Conservation (phyloP, 2,329 filamentous ascomycete genomes). For the Arthrobotrys conoides region DNA sequence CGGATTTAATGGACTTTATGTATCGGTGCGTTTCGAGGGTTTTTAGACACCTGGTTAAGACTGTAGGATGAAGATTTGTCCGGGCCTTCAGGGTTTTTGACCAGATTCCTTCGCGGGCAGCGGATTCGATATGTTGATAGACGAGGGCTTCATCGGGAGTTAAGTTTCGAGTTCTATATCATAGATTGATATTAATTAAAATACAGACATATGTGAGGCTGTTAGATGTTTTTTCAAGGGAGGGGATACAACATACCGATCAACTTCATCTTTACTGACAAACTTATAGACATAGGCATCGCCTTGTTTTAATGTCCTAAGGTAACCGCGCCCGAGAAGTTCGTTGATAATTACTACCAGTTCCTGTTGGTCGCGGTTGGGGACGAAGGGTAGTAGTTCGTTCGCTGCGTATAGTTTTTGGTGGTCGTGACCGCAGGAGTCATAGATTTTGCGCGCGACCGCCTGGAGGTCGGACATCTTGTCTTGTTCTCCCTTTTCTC, state of each 20-base stretch:
- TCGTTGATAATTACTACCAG: constrained; percentile 61
- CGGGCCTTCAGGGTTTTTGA: constrained; percentile 84
- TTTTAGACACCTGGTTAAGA: constrained; percentile 85
- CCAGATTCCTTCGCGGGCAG: constrained; percentile 90
- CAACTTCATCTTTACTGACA: constrained; percentile 62
- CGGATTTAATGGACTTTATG: constrained; percentile 90
- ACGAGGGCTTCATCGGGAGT: constrained; percentile 85
- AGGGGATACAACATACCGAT: constrained; percentile 41
- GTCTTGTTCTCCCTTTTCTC: neutral
- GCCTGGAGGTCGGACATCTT: constrained; percentile 56
- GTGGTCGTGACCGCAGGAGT: constrained; percentile 42
- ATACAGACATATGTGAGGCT: neutral
- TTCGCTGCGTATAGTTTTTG: constrained; percentile 45
- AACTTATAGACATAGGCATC: constrained; percentile 62
- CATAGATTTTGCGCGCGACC: constrained; percentile 45
- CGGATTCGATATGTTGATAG: constrained; percentile 89
- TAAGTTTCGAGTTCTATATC: constrained; percentile 62
- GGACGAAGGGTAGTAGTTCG: constrained; percentile 41
- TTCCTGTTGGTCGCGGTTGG: constrained; percentile 37
- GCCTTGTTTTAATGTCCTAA: constrained; percentile 63
- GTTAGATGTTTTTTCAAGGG: neutral
- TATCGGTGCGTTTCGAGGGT: constrained; percentile 84
- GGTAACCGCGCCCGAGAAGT: constrained; percentile 61
- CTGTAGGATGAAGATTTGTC: constrained; percentile 85
- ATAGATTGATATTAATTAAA: neutral